Evolutionary conservation across 768 basidiomycete species (phyloP).

Genomic region (Tulasnella sp.): DNA sequence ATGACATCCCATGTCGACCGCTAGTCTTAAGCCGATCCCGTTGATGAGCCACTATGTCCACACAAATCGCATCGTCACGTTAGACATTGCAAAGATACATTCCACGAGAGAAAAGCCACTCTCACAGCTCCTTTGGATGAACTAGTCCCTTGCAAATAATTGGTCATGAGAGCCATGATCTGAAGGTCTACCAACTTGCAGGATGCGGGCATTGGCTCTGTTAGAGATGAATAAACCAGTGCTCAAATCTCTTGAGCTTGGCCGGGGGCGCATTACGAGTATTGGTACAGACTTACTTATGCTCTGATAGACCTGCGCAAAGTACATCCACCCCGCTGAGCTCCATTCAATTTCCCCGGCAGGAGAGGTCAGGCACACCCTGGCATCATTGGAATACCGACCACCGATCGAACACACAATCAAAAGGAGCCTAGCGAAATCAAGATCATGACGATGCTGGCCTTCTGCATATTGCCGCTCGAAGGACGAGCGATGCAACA

Average conservation of each 20-base stretch:
- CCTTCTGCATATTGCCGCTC: conserved; percentile 38
- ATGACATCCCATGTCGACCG: conserved; percentile 41
- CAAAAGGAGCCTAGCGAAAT: conserved; percentile 50
- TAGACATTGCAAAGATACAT: no score
- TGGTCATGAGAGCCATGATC: conserved; percentile 32
- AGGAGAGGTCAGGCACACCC: conserved; percentile 36
- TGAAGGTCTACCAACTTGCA: conserved; percentile 63
- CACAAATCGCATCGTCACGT: no score
- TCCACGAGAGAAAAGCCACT: no score
- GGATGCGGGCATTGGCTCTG: conserved; percentile 26
- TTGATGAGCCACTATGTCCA: conserved; percentile 44
- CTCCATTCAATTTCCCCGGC: conserved; percentile 31
- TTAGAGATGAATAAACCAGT: not conserved
- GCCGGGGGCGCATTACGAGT: no score
- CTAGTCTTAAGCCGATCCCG: conserved; percentile 27
- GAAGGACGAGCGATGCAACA: conserved; percentile 66
- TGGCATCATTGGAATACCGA: conserved; percentile 44
- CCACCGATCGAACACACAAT: conserved; percentile 62
- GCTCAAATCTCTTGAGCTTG: no score
- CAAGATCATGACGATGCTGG: conserved; percentile 37
- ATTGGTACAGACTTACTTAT: conserved; percentile 39
- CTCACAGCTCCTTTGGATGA: conserved; percentile 30
- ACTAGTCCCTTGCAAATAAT: conserved; percentile 41
- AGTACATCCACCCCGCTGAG: conserved; percentile 52
- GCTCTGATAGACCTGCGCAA: conserved; percentile 50